Base-by-base conservation (phyloP, 2,329 filamentous ascomycete species). In the Aspergillus puulaauensis region DNA sequence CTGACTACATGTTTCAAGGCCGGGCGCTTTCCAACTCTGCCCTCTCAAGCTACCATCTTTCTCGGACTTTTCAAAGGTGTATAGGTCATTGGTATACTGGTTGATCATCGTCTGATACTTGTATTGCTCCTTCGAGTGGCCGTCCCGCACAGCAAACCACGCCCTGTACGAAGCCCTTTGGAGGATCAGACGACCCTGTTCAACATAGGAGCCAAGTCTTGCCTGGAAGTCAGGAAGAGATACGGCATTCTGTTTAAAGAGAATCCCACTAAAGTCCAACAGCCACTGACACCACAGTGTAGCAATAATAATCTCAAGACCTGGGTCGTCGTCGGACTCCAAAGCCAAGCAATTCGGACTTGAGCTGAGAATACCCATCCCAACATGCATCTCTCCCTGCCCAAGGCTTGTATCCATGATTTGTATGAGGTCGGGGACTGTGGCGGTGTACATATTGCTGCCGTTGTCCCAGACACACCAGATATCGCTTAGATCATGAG, bases 211-310 rank as follows among this genome's bases (percentile, higher is more conserved):
- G 15, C 15, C 33, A 35, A 67, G 52, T 6, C 57, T 47, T 4
- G 57, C 50, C 6, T 59, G 59, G 40, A 66, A 56, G 12, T 58
- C 54, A 2, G 52, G 53, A 14, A 47, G 48, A 17, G 27, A 45
- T 9, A 52, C 37, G 3, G 48, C 52, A 9, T 59, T 57, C 0
- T 66, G 24, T 2, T 62, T 41, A 24, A 66, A 63, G 23, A 69
- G 49, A 12, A 61, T 54, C 12, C 68, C 68, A 3, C 64, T 62
- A 24, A 66, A 66, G 43, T 74, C 72, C 12, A 64, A 31, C 2
- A 73, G 52, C 55, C 70, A 74, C 52, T 72, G 70, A 19, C 66
- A 63, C 44, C 68, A 72, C 24, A 67, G 55, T 31, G 71, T 66
- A 6, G 55, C 56, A 45, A 75, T 64, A 11, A 73, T 65, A 11